Percentiles rank a stretch among this genome's conserved stretches.
Evolutionary conservation across 2,329 filamentous ascomycete genomes (phyloP).

Genomic region (Trichophyton simii): DNA sequence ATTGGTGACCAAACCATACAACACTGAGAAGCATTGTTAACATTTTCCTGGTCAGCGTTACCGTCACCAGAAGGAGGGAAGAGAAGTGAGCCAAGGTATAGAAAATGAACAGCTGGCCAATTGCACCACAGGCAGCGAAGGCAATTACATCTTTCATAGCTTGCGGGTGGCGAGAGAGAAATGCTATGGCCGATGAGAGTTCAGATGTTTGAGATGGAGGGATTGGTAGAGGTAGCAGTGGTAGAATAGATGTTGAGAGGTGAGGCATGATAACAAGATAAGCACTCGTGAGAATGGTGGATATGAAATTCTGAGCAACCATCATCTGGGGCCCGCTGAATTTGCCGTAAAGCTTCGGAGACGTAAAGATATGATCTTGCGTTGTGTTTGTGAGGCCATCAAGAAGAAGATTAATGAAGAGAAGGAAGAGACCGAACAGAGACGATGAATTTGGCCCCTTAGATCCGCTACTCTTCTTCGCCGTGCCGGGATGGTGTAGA

Average conservation of each 20-base stretch:
- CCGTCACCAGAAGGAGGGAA: slow-evolving; percentile 81
- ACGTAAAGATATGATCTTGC: slow-evolving; percentile 82
- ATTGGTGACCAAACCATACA: slow-evolving; percentile 78
- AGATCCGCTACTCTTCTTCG: slow-evolving; percentile 39
- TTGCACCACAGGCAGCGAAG: slow-evolving; percentile 78
- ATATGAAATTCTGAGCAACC: slow-evolving; percentile 90
- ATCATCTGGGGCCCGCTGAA: slow-evolving; percentile 98
- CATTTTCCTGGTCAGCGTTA: slow-evolving; percentile 98
- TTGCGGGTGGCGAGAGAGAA: slow-evolving; percentile 65
- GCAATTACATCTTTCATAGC: slow-evolving; percentile 81
- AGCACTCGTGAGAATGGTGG: slow-evolving; percentile 58
- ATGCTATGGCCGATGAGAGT: slow-evolving; percentile 63
- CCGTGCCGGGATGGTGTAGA: slow-evolving; percentile 59
- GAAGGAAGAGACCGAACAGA: slow-evolving; percentile 58
- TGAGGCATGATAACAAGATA: slow-evolving; percentile 73
- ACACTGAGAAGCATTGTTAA: slow-evolving; percentile 97
- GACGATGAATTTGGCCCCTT: slow-evolving; percentile 52
- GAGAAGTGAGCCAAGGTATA: slow-evolving; percentile 89
- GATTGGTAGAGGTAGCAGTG: slow-evolving; percentile 53
- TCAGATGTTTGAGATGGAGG: slow-evolving; percentile 54
- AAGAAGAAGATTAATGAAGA: slow-evolving; percentile 82
- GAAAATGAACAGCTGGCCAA: slow-evolving; percentile 96
- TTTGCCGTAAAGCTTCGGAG: slow-evolving; percentile 51
- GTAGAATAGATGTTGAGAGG: slow-evolving; percentile 54
- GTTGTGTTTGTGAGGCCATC: slow-evolving; percentile 94